phyloP scores from a whole-genome alignment of 1,284 basidiomycete species.

The Ganoderma resinaceum region DNA sequence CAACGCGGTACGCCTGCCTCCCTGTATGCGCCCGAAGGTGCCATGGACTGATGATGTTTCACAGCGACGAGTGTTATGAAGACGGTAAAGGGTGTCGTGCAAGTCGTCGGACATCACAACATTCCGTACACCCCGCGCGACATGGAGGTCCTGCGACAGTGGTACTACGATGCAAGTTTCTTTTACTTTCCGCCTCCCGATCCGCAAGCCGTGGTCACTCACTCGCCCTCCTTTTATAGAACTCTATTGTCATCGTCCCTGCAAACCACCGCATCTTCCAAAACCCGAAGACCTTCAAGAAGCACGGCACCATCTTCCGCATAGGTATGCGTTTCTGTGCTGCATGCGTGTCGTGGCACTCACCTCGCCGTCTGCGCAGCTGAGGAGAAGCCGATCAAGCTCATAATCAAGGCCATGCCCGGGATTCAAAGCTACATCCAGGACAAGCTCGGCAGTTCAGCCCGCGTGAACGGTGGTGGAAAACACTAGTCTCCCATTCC shows the following conservation, averaged over 20 bases:
- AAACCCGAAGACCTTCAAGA: constrained; percentile 58
- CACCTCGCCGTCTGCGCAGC: constrained; percentile 45
- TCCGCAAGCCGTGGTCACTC: constrained; percentile 2
- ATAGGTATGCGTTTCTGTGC: constrained; percentile 51
- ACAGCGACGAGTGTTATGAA: constrained; percentile 61
- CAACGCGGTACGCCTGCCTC: constrained; percentile 59
- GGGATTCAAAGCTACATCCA: constrained; percentile 60
- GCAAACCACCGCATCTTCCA: constrained; percentile 60
- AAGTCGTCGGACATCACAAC: constrained; percentile 75
- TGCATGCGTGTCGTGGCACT: not conserved
- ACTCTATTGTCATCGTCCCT: constrained; percentile 72
- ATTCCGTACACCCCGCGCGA: constrained; percentile 62
- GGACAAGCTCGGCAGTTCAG: constrained; percentile 11
- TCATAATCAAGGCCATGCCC: constrained; percentile 68
- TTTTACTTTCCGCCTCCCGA: not conserved
- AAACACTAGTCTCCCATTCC: not conserved
- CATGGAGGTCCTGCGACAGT: constrained; percentile 56
- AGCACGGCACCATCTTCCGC: constrained; percentile 64
- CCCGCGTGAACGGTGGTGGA: constrained; percentile 9
- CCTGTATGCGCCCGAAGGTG: not conserved
- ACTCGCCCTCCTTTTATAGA: constrained; percentile 45
- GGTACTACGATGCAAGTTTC: constrained; percentile 66
- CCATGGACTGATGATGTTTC: not conserved
- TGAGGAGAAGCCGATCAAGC: constrained; percentile 65
- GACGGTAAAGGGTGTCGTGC: constrained; percentile 73